A percentile compares a stretch with the other conserved stretches of the same genome.
These are phyloP conservation scores for Alternaria ethzedia DNA, from an alignment of 2,329 filamentous ascomycete species.

Conservation along the genomic window DNA sequence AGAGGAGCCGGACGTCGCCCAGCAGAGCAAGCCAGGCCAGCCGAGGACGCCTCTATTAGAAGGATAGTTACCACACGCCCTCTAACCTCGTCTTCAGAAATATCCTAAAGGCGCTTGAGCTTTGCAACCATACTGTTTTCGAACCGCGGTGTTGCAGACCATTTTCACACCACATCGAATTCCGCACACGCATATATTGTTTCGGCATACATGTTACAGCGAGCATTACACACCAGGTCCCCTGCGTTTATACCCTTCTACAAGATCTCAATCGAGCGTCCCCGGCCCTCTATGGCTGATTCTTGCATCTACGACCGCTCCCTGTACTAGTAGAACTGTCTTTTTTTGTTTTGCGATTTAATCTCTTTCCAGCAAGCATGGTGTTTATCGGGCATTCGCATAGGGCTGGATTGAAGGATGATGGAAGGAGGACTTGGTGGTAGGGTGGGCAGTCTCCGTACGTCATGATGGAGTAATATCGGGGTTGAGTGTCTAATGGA, in stretches of 20 bases:
- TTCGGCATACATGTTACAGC: slow-evolving; percentile 9
- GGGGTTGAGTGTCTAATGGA: slow-evolving; percentile 1
- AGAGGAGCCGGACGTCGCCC: slow-evolving; percentile 46
- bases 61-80: background rate
- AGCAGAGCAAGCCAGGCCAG: slow-evolving; percentile 47
- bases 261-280: slow-evolving; percentile 10
- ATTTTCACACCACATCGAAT: background rate
- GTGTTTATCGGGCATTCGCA: slow-evolving; percentile 15
- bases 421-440: background rate
- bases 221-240: slow-evolving; percentile 10
- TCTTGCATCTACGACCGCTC: slow-evolving; percentile 6
- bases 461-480: background rate
- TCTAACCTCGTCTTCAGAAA: background rate
- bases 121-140: background rate
- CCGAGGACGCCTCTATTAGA: slow-evolving; percentile 32
- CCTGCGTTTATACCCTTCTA: slow-evolving; percentile 11
- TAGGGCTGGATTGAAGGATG: background rate
- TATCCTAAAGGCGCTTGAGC: background rate
- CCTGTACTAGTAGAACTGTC: slow-evolving; percentile 17
- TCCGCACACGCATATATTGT: slow-evolving; percentile 9
- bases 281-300: background rate
- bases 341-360: background rate
- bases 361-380: slow-evolving; percentile 13
- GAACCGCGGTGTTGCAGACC: background rate
- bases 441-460: background rate